Evolutionary conservation across 352 stramenopile species (phyloP).

Genomic region (Globisporangium cystogenes): DNA sequence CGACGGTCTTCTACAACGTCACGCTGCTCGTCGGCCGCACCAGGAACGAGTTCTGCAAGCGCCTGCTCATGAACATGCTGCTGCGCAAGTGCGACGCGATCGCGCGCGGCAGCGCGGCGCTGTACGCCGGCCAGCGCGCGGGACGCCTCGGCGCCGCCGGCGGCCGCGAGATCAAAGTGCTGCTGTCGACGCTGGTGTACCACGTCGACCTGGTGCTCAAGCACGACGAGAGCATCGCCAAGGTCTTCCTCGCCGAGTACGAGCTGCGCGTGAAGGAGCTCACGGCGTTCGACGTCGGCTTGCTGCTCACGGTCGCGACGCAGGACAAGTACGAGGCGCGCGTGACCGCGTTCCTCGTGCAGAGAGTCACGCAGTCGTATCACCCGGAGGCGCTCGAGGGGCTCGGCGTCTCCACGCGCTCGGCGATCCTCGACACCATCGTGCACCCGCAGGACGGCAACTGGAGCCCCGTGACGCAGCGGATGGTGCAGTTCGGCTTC

Average conservation of each 20-base stretch:
- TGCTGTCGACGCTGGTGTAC: conserved; percentile 53
- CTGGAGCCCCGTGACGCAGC: conserved; percentile 24
- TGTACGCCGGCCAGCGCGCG: conserved; percentile 10
- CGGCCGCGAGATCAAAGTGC: conserved; percentile 16
- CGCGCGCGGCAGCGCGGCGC: not conserved
- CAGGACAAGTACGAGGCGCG: conserved; percentile 23
- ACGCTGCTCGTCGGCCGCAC: conserved; percentile 28
- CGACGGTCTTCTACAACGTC: conserved; percentile 35
- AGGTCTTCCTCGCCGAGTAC: conserved; percentile 33
- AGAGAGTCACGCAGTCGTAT: conserved; percentile 23
- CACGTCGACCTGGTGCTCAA: conserved; percentile 43
- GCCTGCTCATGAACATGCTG: conserved; percentile 29
- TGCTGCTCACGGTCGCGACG: conserved; percentile 35
- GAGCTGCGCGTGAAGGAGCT: conserved; percentile 23
- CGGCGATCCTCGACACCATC: conserved; percentile 21
- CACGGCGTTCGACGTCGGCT: conserved; percentile 33
- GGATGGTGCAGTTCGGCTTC: conserved; percentile 32
- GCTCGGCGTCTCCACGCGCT: conserved; percentile 1
- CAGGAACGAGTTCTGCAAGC: conserved; percentile 24
- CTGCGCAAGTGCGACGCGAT: conserved; percentile 24
- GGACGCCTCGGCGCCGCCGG: not conserved
- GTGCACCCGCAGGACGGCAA: conserved; percentile 24
- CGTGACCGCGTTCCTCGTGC: conserved; percentile 22
- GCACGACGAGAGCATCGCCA: conserved; percentile 32
- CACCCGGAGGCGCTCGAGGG: conserved; percentile 4